A percentile compares a stretch with the other conserved stretches of the same genome.
phyloP scores from a whole-genome alignment of 2,329 filamentous ascomycete genomes.

The Colletotrichum paranaense region DNA sequence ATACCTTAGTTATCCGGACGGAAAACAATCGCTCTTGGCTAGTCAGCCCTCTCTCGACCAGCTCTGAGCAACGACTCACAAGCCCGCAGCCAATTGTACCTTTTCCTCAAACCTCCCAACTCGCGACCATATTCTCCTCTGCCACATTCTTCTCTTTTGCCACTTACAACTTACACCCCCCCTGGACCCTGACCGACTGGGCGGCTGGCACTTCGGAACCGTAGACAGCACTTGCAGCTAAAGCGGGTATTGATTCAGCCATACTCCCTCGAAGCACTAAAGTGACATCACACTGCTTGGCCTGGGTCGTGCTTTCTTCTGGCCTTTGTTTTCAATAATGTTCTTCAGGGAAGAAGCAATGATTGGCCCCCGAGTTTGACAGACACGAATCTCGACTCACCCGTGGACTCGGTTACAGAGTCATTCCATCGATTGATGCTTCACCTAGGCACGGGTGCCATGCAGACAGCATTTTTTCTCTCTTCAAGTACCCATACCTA shows the following conservation, averaged over 20 bases:
- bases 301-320: slow-evolving; percentile 5
- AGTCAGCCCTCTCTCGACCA: neutral
- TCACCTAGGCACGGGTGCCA: neutral
- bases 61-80: neutral
- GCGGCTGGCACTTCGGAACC: neutral
- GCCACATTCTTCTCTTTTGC: neutral
- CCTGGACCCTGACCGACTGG: slow-evolving; percentile 24
- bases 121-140: neutral
- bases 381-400: slow-evolving; percentile 1
- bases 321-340: slow-evolving; percentile 15
- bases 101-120: neutral
- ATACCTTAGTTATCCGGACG: neutral
- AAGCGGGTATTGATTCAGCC: slow-evolving; percentile 16
- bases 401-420: neutral
- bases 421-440: slow-evolving; percentile 23
- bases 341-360: slow-evolving; percentile 1
- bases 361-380: neutral
- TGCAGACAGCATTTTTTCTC: neutral
- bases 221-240: slow-evolving; percentile 30
- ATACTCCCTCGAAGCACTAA: neutral
- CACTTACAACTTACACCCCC: slow-evolving; percentile 2
- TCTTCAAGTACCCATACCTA: neutral
- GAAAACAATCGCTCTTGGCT: neutral
- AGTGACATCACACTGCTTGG: slow-evolving; percentile 27
- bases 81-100: slow-evolving; percentile 4